Base-by-base conservation (phyloP, 768 basidiomycete species). In the Agaricus blazei region DNA sequence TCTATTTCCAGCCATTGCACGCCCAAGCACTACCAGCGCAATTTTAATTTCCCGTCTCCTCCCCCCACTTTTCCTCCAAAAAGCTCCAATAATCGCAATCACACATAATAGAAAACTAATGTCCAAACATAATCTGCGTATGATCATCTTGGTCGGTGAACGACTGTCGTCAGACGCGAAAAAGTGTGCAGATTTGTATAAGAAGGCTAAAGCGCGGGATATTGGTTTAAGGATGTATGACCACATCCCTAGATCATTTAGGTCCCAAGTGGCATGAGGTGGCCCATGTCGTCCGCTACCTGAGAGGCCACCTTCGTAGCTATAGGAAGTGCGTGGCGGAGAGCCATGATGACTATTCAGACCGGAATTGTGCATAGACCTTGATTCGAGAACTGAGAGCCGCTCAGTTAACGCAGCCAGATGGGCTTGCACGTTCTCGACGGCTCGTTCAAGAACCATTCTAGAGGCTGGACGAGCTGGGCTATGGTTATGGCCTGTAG, bases 221-320 rank as follows among this genome's bases (percentile, higher is more conserved):
- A 90, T 51, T 9, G 89, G 89, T 57, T 79, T 82, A 5, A 90
- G 70, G 14, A 91, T 72, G 44, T 86, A 62, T 6, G 90, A 81
- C 91, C 91, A 93, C 74, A 92, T 79, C 46, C 91, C 91, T 65
- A 92, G 74, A 65, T 92, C 88, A 48, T 89, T 80, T n/a, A 88
- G 64, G 64, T 90, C 86, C 85, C 86, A 89, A 19, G 75, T 68
- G 31, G 69, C 71, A n/a, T 75, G 70, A 45, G 75, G 71, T 11
- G 67, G 57, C 19, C 19, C 19, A 12, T 37, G 45, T 4, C 52
- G 44, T 15, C 52, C 52, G 6, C 44, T 47, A 38, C 45, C 45
- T 19, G 40, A 29, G 9, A 28, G 26, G 19, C 46, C 38, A 34
- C 52, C 37, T 27, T 48, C 52, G n/a, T 55, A 40, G 14, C 15